Conservation (phyloP, 208 protist genomes). For the Leptomonas seymouri region DNA sequence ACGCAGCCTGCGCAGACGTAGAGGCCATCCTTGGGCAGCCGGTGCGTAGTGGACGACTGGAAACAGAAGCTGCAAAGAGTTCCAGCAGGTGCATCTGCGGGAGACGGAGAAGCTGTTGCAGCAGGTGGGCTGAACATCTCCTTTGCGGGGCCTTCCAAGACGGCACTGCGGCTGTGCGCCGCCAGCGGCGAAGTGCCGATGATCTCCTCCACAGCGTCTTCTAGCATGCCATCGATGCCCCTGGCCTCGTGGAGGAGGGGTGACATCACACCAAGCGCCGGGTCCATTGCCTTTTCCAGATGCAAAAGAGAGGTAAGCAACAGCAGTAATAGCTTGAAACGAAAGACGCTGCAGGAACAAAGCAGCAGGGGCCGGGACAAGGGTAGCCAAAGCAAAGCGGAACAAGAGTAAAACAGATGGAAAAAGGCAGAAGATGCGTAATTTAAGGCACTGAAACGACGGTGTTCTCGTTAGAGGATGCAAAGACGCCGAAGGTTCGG, state of each 20-base stretch:
- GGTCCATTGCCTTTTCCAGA: conserved; percentile 67
- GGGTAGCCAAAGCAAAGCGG: too few species aligned
- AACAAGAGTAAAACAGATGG: too few species aligned
- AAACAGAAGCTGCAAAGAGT: conserved; percentile 54
- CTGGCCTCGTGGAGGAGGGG: conserved; percentile 65
- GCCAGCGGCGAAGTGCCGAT: conserved; percentile 17
- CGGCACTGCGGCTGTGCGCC: not conserved
- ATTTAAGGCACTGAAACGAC: too few species aligned
- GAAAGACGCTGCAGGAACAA: too few species aligned
- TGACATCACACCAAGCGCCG: conserved; percentile 67
- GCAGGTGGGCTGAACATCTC: not conserved
- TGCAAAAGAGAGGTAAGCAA: not conserved
- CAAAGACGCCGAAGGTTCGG: too few species aligned
- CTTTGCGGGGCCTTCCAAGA: too few species aligned
- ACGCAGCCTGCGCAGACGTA: conserved; percentile 69
- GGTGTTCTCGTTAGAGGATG: too few species aligned
- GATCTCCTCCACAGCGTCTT: conserved; percentile 55
- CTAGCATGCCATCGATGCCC: conserved; percentile 52
- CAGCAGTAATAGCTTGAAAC: too few species aligned
- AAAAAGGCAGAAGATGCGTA: too few species aligned
- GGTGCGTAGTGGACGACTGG: conserved; percentile 31
- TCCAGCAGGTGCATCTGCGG: conserved; percentile 10
- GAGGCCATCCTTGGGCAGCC: conserved; percentile 60
- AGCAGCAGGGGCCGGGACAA: too few species aligned
- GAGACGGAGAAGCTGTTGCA: conserved; percentile 3